Conservation (phyloP, 106 monocot genomes). For the Apostasia ramifera region DNA sequence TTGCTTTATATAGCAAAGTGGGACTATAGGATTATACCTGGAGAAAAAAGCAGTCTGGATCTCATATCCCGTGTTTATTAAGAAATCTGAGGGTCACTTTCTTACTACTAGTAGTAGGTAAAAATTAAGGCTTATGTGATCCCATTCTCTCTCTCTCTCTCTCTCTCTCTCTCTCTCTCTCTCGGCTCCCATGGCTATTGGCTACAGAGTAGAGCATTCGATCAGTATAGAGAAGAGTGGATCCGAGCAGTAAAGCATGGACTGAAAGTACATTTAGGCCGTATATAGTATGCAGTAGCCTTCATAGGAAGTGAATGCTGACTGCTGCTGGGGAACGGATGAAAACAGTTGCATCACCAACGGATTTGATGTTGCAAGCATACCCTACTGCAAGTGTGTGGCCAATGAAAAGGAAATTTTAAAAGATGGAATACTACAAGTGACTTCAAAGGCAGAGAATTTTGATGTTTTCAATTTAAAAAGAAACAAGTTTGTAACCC, state of each 20-base stretch:
- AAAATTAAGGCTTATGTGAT: neutral
- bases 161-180: neutral
- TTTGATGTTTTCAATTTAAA: constrained; percentile 12
- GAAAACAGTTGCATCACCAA: neutral
- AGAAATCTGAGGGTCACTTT: neutral
- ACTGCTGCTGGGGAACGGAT: neutral
- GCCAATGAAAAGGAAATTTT: constrained; percentile 1
- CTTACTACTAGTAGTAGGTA: neutral
- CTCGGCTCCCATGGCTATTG: neutral
- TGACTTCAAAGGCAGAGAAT: constrained; percentile 6
- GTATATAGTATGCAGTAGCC: constrained; percentile 13
- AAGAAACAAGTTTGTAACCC: constrained; percentile 5
- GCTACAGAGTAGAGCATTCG: neutral
- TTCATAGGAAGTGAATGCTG: constrained; percentile 9
- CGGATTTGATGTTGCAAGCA: neutral
- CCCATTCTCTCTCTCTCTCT: neutral
- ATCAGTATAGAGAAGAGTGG: neutral
- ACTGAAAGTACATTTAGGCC: neutral
- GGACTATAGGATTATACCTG: neutral
- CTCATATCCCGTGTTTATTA: neutral
- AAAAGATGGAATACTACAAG: constrained; percentile 3
- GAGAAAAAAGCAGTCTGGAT: neutral
- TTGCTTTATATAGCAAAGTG: constrained; percentile 5
- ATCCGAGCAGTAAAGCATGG: neutral
- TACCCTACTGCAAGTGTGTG: neutral